These are phyloP conservation scores for Aspergillus steynii DNA, from an alignment of 495 filamentous ascomycete species.

Conservation along the genomic window DNA sequence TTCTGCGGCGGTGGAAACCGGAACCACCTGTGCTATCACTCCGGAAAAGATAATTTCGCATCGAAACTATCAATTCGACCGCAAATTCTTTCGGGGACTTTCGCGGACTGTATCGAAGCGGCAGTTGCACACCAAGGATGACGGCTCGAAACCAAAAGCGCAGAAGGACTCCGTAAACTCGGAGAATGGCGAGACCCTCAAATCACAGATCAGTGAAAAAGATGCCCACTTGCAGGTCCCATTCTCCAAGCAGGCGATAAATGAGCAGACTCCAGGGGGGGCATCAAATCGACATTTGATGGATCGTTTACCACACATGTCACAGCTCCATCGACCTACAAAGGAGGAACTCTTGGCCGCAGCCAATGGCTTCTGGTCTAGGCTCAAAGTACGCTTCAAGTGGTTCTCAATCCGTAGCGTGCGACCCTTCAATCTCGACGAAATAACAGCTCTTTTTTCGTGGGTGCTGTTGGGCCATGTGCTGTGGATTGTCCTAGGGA, in stretches of 20 bases:
- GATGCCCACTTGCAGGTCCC: slow-evolving; percentile 4
- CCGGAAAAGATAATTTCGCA: slow-evolving; percentile 32
- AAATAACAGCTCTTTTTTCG: slow-evolving; percentile 91
- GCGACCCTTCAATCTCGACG: slow-evolving; percentile 93
- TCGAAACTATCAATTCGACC: slow-evolving; percentile 18
- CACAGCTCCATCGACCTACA: slow-evolving; percentile 77
- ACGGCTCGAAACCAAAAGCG: slow-evolving; percentile 10
- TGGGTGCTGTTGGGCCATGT: slow-evolving; percentile 94
- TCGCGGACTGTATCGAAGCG: slow-evolving; percentile 30
- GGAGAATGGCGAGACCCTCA: slow-evolving; percentile 17
- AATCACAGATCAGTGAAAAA: slow-evolving; percentile 14
- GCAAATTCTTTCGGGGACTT: slow-evolving; percentile 10
- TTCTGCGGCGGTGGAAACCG: slow-evolving; percentile 35
- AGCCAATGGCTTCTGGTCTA: slow-evolving; percentile 88
- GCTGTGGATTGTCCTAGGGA: slow-evolving; percentile 91
- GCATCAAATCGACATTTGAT: slow-evolving; percentile 51
- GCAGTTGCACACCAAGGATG: slow-evolving; percentile 36
- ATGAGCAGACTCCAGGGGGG: slow-evolving; percentile 17
- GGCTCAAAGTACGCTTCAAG: slow-evolving; percentile 91
- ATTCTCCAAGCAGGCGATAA: not conserved
- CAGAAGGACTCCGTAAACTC: slow-evolving; percentile 13
- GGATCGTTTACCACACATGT: slow-evolving; percentile 66
- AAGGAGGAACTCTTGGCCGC: slow-evolving; percentile 93
- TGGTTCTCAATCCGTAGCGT: slow-evolving; percentile 95
- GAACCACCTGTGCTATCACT: slow-evolving; percentile 35